Evolutionary conservation across 306 rosid genomes (phyloP), one percentile per base, ranked within the genome.

Genomic region (Citrullus mucosospermus): DNA sequence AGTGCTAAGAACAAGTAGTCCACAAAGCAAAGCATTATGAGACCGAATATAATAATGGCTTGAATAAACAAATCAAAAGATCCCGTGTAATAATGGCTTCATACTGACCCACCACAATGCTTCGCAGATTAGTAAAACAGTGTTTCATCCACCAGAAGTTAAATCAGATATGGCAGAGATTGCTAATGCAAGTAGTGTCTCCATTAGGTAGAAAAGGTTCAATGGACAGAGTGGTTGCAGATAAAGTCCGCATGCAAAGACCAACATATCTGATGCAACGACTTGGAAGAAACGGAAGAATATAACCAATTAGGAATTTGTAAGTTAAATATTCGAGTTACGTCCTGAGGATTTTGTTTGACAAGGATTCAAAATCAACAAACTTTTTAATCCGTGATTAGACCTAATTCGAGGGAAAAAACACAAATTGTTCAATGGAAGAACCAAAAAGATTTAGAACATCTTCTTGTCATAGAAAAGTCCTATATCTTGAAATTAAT

Each of bases 1-100:
- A 89, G 88, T 79, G 89, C 80, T 80, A 74, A 73, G 39, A 81
- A 44, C 51, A 76, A 61, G 55, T 16, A 80, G 78, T 14, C 82
- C 81, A 85, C 82, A 85, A 76, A 84, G 78, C 10, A 16, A 39
- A 82, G 79, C 84, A 69, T 54, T 65, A 81, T 39, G 57, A 73
- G 78, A 60, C 60, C 77, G 71, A 84, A 39, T 53, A 68, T 78
- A 38, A 70, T 39, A 54, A 46, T 72, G 78, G 22, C 68, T 34
- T 73, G 44, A 80, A 70, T 14, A 60, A n/a, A 75, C 75, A 74
- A 83, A 77, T 82, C 75, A 56, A 51, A 38, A 73, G 56, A 75
- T 10, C 70, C 46, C 30, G 6, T 34, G 51, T 22, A 69, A 38
- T 73, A 75, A 75, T 76, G 79, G 81, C 61, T 66, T 39, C 73